phyloP scores from a whole-genome alignment of 2,329 filamentous ascomycete species.

The Trichoderma pleuroti region DNA sequence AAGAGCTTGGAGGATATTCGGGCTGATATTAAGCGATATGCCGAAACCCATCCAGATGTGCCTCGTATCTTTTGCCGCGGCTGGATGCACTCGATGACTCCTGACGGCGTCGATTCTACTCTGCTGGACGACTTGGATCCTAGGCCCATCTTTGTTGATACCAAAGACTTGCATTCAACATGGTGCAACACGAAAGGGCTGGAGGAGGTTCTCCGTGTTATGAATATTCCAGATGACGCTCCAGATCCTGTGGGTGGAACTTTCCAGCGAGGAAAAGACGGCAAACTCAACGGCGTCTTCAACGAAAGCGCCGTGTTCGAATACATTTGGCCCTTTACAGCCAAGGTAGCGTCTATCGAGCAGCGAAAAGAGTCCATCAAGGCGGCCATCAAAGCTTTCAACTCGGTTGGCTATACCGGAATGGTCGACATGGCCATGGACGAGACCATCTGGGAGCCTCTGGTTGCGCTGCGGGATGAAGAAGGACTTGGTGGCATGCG shows the following conservation, averaged over 20 bases:
- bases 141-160: conserved; percentile 54
- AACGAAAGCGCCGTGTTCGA: conserved; percentile 50
- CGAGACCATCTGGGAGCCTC: conserved; percentile 51
- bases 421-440: conserved; percentile 61
- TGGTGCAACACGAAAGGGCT: conserved; percentile 55
- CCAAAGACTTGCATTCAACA: conserved; percentile 54
- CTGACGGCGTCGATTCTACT: conserved; percentile 42
- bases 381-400: conserved; percentile 49
- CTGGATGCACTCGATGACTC: conserved; percentile 53
- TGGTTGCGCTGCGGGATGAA: conserved; percentile 43
- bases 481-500: conserved; percentile 37
- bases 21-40: conserved; percentile 42
- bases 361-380: conserved; percentile 48
- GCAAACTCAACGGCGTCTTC: conserved; percentile 48
- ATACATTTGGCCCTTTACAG: conserved; percentile 54
- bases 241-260: conserved; percentile 49
- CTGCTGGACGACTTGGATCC: conserved; percentile 50
- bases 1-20: conserved; percentile 49
- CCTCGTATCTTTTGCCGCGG: conserved; percentile 51
- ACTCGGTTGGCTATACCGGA: conserved; percentile 51
- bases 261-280: conserved; percentile 48
- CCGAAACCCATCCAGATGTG: conserved; percentile 44
- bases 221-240: conserved; percentile 42
- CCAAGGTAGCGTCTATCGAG: conserved; percentile 43
- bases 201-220: conserved; percentile 36